Base-by-base conservation (phyloP, 257 asterid species). In the Rubia yunnanensis region DNA sequence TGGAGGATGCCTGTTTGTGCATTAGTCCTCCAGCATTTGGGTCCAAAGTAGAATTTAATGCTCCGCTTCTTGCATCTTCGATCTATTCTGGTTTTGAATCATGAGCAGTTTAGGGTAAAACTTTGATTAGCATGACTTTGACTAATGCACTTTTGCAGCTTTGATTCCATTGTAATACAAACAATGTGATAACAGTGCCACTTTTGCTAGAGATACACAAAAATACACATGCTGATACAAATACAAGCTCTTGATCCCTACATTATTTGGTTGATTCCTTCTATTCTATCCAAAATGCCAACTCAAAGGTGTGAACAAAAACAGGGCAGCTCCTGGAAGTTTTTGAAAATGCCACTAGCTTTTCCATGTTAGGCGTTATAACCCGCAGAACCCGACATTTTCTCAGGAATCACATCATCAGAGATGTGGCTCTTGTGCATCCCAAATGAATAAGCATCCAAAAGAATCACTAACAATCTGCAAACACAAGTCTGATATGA, bases 401-500 rank as follows among this genome's bases (percentile, higher is more conserved):
- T 54, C 63, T 39, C 54, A 39, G 17, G 63, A 70, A 70, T 70
- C 74, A 70, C 59, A 54, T 34, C 52, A 63, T 28, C 31, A 83
- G 50, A 14, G 3, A 75, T 70, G 66, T 23, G 53, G 63, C 65
- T 65, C 76, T 50, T 50, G 35, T 72, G 70, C 74, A 62, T 28
- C 76, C 63, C 74, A 69, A 68, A 71, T 34, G 55, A 70, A 64
- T 27, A 72, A 20, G 50, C 70, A 69, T 44, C 54, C 63, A 59
- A 68, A 60, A 72, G 58, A 38, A 74, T 58, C 28, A 70, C 66
- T 53, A 50, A 7, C 61, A 56, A 61, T 56, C 75, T 70, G 74
- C 69, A 53, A 44, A 36, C 41, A 35, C 9, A 49, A 20, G 24
- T 39, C 38, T 5, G 56, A 30, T 11, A 30, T 54, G 52, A 70